phyloP scores from a whole-genome alignment of 2,329 filamentous ascomycete species.

The Fusarium sp. region DNA sequence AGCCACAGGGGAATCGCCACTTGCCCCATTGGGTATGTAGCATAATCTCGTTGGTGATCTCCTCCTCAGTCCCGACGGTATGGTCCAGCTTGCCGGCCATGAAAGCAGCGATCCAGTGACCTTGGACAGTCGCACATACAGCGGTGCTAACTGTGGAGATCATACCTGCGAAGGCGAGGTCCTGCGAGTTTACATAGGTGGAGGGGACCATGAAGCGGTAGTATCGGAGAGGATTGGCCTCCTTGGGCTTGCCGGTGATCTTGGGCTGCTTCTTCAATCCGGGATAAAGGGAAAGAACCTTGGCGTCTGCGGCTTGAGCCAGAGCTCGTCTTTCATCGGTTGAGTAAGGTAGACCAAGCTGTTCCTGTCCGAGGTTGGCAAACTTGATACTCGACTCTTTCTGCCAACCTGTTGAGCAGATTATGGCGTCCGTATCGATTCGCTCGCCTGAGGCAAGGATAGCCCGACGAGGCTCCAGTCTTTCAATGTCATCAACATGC shows the following conservation, averaged over 20 bases:
- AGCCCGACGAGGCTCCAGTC: slow-evolving; percentile 54
- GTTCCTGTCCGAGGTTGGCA: slow-evolving; percentile 9
- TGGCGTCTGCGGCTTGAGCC: background rate
- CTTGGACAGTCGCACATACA: background rate
- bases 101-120: background rate
- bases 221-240: background rate
- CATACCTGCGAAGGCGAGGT: background rate
- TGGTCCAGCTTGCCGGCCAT: background rate
- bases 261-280: background rate
- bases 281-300: background rate
- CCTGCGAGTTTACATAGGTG: background rate
- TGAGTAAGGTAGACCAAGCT: background rate
- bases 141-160: background rate
- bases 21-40: slow-evolving; percentile 76
- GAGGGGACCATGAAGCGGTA: slow-evolving; percentile 1
- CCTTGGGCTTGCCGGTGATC: background rate
- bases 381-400: slow-evolving; percentile 59
- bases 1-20: slow-evolving; percentile 76
- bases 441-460: slow-evolving; percentile 56
- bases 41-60: slow-evolving; percentile 66
- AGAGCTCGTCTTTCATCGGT: background rate
- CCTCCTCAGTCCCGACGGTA: slow-evolving; percentile 48
- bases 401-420: slow-evolving; percentile 67
- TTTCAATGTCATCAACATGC: slow-evolving; percentile 60
- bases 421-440: slow-evolving; percentile 59